Evolutionary conservation across 169 alveolate species (phyloP).

Genomic region (Eimeria sp.): DNA sequence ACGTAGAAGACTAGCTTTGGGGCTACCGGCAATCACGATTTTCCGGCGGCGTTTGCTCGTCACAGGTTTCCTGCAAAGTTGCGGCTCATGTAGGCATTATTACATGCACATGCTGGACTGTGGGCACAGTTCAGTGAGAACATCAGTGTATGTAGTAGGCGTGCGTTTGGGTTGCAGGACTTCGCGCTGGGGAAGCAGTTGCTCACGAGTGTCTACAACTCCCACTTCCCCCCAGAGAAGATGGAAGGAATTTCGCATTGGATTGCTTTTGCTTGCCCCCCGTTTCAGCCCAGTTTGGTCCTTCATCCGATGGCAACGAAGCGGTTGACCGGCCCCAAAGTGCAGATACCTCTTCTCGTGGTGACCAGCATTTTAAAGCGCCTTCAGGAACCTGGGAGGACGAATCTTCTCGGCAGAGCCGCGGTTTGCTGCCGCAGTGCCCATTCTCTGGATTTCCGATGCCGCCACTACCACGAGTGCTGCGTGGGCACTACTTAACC

Average conservation of each 20-base stretch:
- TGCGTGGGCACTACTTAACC: conserved; percentile 78
- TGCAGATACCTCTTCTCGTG: neutral
- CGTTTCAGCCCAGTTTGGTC: neutral
- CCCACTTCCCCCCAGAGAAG: conserved; percentile 83
- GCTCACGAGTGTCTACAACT: conserved; percentile 83
- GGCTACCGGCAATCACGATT: neutral
- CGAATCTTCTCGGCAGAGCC: neutral
- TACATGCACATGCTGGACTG: neutral
- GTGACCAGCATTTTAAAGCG: neutral
- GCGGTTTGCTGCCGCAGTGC: conserved; percentile 54
- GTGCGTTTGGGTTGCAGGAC: conserved; percentile 51
- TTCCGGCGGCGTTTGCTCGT: neutral
- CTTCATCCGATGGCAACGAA: neutral
- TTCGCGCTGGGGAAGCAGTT: conserved; percentile 82
- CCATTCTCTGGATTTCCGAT: conserved; percentile 83
- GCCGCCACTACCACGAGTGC: conserved; percentile 72
- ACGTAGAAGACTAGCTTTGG: neutral
- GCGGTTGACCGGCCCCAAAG: neutral
- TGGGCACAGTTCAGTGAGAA: neutral
- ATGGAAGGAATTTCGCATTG: conserved; percentile 65
- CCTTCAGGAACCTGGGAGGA: neutral
- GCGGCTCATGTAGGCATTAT: neutral
- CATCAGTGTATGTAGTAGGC: neutral
- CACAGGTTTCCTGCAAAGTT: neutral
- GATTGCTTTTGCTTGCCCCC: conserved; percentile 74